These are phyloP conservation scores for Lepraria neglecta DNA, from an alignment of 495 filamentous ascomycete species.

Conservation along the genomic window DNA sequence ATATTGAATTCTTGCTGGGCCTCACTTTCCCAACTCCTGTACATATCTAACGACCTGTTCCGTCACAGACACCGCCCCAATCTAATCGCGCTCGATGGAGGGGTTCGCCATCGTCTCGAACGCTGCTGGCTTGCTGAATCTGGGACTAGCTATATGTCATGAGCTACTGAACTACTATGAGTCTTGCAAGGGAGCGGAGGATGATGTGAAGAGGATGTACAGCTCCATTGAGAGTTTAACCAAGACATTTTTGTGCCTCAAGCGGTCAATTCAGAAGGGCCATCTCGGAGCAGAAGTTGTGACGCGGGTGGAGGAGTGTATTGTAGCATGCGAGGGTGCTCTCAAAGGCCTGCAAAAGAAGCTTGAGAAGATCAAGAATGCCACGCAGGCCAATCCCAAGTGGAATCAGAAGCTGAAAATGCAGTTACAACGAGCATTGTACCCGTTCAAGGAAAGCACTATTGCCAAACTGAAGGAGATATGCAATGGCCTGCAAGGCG, in stretches of 20 bases:
- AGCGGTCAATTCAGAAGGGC: conserved; percentile 2
- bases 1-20: no score
- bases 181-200: conserved; percentile 19
- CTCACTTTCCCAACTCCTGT: no score
- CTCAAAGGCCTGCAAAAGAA: conserved; percentile 15
- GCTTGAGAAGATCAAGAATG: conserved; percentile 21
- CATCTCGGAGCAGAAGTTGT: conserved; percentile 16
- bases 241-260: conserved; percentile 18
- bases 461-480: conserved; percentile 18
- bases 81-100: background rate
- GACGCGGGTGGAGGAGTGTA: conserved; percentile 13
- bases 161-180: conserved; percentile 20
- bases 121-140: conserved; percentile 20
- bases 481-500: conserved; percentile 15
- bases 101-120: conserved; percentile 12
- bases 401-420: background rate
- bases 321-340: conserved; percentile 13
- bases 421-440: conserved; percentile 14
- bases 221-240: conserved; percentile 14
- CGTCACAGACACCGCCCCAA: no score
- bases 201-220: conserved; percentile 16
- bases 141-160: conserved; percentile 20
- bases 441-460: conserved; percentile 23
- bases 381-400: background rate
- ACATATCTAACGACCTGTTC: no score